phyloP scores from a whole-genome alignment of 1,284 basidiomycete species.

The Sutorius eximius region DNA sequence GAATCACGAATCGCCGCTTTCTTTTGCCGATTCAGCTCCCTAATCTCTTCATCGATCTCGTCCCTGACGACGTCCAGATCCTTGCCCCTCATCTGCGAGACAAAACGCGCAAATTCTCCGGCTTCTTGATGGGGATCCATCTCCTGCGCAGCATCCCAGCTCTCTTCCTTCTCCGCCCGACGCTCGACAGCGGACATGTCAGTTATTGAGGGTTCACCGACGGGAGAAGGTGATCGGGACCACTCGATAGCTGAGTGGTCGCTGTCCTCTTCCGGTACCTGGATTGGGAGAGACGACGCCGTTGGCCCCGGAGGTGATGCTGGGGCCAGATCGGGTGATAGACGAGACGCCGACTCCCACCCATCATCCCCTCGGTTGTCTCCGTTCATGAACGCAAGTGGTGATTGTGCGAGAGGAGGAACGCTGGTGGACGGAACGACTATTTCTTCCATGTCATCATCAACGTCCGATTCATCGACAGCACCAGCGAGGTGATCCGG shows the following conservation, averaged over 20 bases:
- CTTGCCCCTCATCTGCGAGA: constrained; percentile 86
- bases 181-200: constrained; percentile 2
- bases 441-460: constrained; percentile 35
- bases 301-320: constrained; percentile 12
- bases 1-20: constrained; percentile 91
- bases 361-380: constrained; percentile 9
- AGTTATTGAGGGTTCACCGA: neutral
- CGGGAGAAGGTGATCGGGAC: constrained; percentile 46
- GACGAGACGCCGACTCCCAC: constrained; percentile 2
- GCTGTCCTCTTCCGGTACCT: constrained; percentile 16
- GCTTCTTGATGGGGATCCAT: constrained; percentile 84
- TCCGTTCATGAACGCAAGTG: constrained; percentile 17
- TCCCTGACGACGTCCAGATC: constrained; percentile 77
- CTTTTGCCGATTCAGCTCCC: constrained; percentile 75
- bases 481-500: constrained; percentile 1
- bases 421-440: neutral
- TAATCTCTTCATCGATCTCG: constrained; percentile 94
- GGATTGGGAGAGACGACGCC: constrained; percentile 23
- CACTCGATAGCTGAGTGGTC: constrained; percentile 41
- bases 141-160: constrained; percentile 75
- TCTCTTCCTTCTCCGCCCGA: constrained; percentile 31
- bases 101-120: constrained; percentile 87
- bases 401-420: constrained; percentile 12
- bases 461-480: constrained; percentile 18
- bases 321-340: constrained; percentile 6